phyloP scores from a whole-genome alignment of 768 basidiomycete species.

The Tulasnella sp. region DNA sequence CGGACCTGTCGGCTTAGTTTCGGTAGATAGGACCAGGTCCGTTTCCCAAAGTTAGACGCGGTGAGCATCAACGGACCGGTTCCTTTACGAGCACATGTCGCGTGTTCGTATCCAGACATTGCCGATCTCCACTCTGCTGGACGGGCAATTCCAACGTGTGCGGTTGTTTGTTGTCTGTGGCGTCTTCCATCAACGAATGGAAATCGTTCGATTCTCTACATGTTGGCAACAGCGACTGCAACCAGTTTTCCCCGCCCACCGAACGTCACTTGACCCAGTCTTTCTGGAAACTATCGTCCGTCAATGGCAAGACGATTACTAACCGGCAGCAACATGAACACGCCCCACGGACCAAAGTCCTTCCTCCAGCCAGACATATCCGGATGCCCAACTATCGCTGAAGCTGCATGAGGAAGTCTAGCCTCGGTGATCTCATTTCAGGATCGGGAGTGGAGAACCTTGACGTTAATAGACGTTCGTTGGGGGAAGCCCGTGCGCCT shows the following conservation, averaged over 20 bases:
- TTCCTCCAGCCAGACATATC: background rate
- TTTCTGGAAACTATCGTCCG: background rate
- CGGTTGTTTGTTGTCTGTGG: background rate
- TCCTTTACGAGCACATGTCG: too few relatives aligned
- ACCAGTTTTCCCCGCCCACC: background rate
- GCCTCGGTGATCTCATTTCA: background rate
- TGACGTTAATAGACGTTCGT: background rate
- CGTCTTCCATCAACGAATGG: background rate
- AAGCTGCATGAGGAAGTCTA: conserved; percentile 11
- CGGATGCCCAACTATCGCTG: background rate
- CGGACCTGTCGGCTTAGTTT: too few relatives aligned
- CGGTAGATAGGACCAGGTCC: too few relatives aligned
- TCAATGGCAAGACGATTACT: background rate
- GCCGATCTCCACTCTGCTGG: too few relatives aligned
- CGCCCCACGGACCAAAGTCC: background rate
- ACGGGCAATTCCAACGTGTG: background rate
- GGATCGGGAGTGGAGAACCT: background rate
- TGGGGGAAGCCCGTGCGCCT: background rate
- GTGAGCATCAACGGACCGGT: too few relatives aligned
- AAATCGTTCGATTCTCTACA: background rate
- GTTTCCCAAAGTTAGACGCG: too few relatives aligned
- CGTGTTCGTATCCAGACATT: too few relatives aligned
- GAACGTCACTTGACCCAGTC: background rate
- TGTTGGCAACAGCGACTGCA: background rate
- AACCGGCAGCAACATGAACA: background rate